Evolutionary conservation across 2,329 filamentous ascomycete genomes (phyloP).

Genomic region (Fusarium sp.): DNA sequence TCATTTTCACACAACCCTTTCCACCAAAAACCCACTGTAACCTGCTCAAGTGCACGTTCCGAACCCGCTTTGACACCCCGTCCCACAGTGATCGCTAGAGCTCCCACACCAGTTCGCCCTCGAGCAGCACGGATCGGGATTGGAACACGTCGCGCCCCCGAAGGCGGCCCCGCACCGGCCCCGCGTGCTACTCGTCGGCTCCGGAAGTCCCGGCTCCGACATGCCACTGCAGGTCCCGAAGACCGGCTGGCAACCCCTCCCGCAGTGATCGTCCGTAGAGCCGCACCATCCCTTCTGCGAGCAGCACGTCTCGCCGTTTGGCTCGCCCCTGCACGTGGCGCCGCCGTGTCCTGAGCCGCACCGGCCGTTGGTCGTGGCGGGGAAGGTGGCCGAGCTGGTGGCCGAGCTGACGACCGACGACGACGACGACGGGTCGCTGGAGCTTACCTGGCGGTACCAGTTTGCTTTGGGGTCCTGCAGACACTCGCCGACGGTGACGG

Average conservation of each 20-base stretch:
- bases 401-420: constrained; percentile 12
- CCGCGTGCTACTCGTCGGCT: constrained; percentile 31
- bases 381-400: constrained; percentile 33
- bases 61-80: constrained; percentile 54
- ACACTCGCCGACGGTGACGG: constrained; percentile 65
- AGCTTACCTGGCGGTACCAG: constrained; percentile 62
- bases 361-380: constrained; percentile 41
- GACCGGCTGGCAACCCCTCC: constrained; percentile 54
- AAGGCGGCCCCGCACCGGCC: constrained; percentile 48
- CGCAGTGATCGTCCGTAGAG: constrained; percentile 56
- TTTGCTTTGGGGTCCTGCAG: constrained; percentile 63
- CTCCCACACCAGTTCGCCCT: constrained; percentile 54
- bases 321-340: constrained; percentile 39
- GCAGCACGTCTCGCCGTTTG: constrained; percentile 41
- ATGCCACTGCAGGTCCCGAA: constrained; percentile 47
- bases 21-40: too few species aligned
- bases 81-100: constrained; percentile 55
- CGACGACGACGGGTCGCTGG: background rate
- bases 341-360: constrained; percentile 42
- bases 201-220: constrained; percentile 30
- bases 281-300: constrained; percentile 53
- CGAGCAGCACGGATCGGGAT: constrained; percentile 49
- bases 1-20: too few species aligned
- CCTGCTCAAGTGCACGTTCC: constrained; percentile 43
- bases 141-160: constrained; percentile 45